Conservation (phyloP, 176 grass and related monocot genomes). For the Dactylis glomerata region DNA sequence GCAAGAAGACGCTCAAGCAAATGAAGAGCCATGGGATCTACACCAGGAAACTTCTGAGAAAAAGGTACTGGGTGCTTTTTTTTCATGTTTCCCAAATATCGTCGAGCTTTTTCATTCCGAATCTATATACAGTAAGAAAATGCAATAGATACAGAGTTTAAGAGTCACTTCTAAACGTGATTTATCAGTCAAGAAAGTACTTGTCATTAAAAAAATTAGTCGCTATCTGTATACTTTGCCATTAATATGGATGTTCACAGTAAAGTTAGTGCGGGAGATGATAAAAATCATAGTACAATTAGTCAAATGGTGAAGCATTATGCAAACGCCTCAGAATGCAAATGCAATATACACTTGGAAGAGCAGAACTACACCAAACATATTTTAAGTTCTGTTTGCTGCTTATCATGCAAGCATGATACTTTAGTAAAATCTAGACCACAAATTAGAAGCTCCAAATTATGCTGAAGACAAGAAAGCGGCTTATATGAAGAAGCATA, state of each 20-base stretch:
- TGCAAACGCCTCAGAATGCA: not conserved
- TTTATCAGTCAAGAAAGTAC: not conserved
- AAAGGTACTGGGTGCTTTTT: constrained; percentile 59
- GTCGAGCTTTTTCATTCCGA: constrained; percentile 78
- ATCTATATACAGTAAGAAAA: constrained; percentile 42
- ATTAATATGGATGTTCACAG: not conserved
- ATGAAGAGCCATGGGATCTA: constrained; percentile 64
- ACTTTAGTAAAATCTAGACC: not conserved
- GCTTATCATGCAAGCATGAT: not conserved
- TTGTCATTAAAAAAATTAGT: not conserved
- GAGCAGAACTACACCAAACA: not conserved
- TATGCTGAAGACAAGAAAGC: not conserved
- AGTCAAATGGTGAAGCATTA: not conserved
- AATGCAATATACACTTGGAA: constrained; percentile 18
- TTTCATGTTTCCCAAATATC: constrained; percentile 66
- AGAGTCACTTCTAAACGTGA: not conserved
- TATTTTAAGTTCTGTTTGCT: not conserved
- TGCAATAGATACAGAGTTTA: not conserved
- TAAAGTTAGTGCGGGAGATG: not conserved
- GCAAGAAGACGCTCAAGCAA: constrained; percentile 66
- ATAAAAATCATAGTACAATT: not conserved
- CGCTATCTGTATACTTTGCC: not conserved
- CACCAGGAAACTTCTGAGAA: constrained; percentile 73
- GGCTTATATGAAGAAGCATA: not conserved
- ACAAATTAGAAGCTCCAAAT: not conserved